Percentiles rank a stretch among this genome's conserved stretches.
These are phyloP conservation scores for Hypoxylon sp. DNA, from an alignment of 2,329 filamentous ascomycete genomes.

Conservation along the genomic window DNA sequence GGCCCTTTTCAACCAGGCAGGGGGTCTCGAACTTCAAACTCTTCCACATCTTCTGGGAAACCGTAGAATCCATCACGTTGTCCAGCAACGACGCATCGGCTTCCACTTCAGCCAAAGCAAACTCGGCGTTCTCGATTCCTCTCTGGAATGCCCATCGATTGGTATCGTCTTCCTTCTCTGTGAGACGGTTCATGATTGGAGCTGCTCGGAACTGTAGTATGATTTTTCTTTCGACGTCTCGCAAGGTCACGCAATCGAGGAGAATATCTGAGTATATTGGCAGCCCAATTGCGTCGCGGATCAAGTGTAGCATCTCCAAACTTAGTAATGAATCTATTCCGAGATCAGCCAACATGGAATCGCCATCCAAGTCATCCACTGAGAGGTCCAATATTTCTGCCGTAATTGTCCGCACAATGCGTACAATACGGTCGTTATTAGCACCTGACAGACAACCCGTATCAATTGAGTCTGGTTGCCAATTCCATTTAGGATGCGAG, in stretches of 20 bases:
- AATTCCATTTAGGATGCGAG: background rate
- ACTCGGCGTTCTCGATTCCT: slow-evolving; percentile 1
- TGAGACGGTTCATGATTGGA: background rate
- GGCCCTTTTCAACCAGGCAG: background rate
- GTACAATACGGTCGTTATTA: slow-evolving; percentile 1
- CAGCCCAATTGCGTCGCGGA: background rate
- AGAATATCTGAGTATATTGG: slow-evolving; percentile 14
- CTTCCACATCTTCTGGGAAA: background rate
- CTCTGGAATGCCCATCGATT: background rate
- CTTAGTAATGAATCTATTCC: slow-evolving; percentile 13
- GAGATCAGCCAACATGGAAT: slow-evolving; percentile 3
- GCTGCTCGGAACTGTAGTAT: slow-evolving; percentile 4
- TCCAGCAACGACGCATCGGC: background rate
- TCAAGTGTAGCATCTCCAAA: slow-evolving; percentile 6
- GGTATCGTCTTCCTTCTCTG: background rate
- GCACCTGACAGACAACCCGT: background rate
- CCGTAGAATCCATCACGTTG: background rate
- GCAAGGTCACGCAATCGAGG: slow-evolving; percentile 7
- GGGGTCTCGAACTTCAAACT: background rate
- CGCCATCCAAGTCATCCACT: background rate
- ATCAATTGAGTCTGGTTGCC: background rate
- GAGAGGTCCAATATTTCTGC: background rate
- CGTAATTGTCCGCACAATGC: background rate
- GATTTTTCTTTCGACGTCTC: slow-evolving; percentile 13
- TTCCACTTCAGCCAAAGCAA: slow-evolving; percentile 10